Evolutionary conservation across 148 eudicot species (phyloP).

Genomic region (Chenopodium quinoa): DNA sequence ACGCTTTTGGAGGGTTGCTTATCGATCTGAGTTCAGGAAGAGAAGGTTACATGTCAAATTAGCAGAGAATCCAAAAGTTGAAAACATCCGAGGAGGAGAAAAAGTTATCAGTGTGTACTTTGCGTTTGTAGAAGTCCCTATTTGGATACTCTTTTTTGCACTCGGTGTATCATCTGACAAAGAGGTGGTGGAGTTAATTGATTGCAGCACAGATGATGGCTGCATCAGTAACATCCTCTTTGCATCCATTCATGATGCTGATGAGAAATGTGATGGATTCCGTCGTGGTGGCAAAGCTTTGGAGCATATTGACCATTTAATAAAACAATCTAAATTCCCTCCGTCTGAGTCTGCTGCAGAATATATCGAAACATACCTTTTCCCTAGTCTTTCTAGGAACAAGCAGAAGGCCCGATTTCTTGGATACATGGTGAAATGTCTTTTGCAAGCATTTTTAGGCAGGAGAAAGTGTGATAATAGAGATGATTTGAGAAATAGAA

Average conservation of each 20-base stretch:
- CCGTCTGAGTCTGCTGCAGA: constrained; percentile 61
- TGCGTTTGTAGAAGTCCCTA: constrained; percentile 60
- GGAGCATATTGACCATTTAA: constrained; percentile 34
- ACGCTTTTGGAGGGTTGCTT: constrained; percentile 67
- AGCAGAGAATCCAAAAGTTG: constrained; percentile 52
- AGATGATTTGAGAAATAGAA: constrained; percentile 90
- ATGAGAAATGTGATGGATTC: constrained; percentile 57
- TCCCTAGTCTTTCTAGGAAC: constrained; percentile 53
- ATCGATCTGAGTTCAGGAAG: constrained; percentile 54
- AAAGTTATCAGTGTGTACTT: constrained; percentile 58
- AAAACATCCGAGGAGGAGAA: constrained; percentile 54
- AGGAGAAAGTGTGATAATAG: constrained; percentile 74
- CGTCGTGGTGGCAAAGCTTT: constrained; percentile 48
- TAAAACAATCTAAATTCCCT: constrained; percentile 58
- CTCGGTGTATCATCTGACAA: constrained; percentile 72
- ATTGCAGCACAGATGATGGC: constrained; percentile 49
- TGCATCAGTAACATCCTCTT: constrained; percentile 61
- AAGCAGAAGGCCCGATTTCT: constrained; percentile 79
- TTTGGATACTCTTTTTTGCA: constrained; percentile 87
- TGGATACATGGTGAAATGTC: constrained; percentile 84
- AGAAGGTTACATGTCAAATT: constrained; percentile 66
- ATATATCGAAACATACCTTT: constrained; percentile 42
- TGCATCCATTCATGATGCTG: constrained; percentile 86
- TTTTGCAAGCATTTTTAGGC: constrained; percentile 64
- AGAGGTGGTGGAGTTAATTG: constrained; percentile 75